A percentile compares a stretch with the other conserved stretches of the same genome.
phyloP scores from a whole-genome alignment of 2,329 filamentous ascomycete genomes.

The Colletotrichum viniferum region DNA sequence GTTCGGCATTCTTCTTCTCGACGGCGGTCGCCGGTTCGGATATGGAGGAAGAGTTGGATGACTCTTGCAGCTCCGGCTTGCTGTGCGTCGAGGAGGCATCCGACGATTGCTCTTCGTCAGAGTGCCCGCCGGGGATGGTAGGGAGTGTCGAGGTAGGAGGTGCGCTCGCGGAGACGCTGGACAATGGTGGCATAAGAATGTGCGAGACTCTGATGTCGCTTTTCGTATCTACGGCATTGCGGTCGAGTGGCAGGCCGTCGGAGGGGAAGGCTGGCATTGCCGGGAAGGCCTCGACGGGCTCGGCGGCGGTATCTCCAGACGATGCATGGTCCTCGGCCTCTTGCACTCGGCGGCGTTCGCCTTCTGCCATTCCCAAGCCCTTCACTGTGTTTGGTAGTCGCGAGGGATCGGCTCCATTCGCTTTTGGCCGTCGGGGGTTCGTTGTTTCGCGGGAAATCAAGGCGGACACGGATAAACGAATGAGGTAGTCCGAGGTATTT shows the following conservation, averaged over 20 bases:
- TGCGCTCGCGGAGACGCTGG: conserved; percentile 11
- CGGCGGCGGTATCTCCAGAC: neutral
- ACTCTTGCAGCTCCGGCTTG: conserved; percentile 3
- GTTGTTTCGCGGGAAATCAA: neutral
- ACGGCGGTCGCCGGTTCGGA: conserved; percentile 10
- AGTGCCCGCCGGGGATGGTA: conserved; percentile 17
- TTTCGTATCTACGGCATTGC: neutral
- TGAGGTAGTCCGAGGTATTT: neutral
- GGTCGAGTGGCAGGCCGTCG: neutral
- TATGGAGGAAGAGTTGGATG: neutral
- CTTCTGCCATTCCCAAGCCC: conserved; percentile 17
- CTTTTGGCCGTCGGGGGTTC: neutral
- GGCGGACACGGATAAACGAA: neutral
- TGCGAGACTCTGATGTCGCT: conserved; percentile 13
- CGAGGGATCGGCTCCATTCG: conserved; percentile 15
- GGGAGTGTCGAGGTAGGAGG: conserved; percentile 20
- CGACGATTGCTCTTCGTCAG: conserved; percentile 21
- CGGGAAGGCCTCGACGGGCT: conserved; percentile 12
- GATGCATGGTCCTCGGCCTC: conserved; percentile 6
- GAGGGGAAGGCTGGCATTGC: conserved; percentile 7
- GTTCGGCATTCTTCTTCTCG: neutral
- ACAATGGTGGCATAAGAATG: conserved; percentile 11
- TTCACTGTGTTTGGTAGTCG: conserved; percentile 5
- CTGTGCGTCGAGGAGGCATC: conserved; percentile 16
- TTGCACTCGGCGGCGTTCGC: neutral